Percentiles rank a stretch among this genome's conserved stretches.
These are phyloP conservation scores for Chenopodium quinoa DNA, from an alignment of 148 eudicot genomes.

Conservation along the genomic window DNA sequence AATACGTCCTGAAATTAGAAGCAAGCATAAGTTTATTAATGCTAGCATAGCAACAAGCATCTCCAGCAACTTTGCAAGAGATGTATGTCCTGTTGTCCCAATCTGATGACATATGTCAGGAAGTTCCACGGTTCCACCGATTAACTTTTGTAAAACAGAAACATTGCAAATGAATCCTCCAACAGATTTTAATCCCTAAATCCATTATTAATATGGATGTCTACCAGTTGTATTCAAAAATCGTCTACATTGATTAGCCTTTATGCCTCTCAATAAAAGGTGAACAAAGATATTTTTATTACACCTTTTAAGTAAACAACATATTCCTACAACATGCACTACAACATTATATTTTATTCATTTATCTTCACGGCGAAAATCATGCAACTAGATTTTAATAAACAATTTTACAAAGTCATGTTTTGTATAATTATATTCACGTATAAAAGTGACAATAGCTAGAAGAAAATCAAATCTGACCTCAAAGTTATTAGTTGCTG, in stretches of 20 bases:
- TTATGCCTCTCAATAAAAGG: not conserved
- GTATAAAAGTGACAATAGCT: not conserved
- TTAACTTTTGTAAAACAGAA: not conserved
- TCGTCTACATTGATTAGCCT: not conserved
- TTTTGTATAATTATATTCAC: not conserved
- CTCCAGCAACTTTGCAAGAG: not conserved
- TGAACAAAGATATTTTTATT: not conserved
- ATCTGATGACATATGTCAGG: not conserved
- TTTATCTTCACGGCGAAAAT: not conserved
- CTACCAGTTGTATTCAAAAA: not conserved
- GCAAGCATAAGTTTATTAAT: slow-evolving; percentile 13
- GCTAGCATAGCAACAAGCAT: not conserved
- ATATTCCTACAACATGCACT: not conserved
- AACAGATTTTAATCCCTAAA: not conserved
- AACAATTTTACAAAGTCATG: not conserved
- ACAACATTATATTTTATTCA: not conserved
- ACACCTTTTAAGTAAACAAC: not conserved
- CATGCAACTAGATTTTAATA: not conserved
- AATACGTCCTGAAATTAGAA: slow-evolving; percentile 54
- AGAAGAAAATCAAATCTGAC: slow-evolving; percentile 40
- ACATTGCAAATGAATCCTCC: not conserved
- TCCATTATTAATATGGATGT: no score
- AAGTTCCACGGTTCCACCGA: not conserved
- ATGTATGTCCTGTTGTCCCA: not conserved
- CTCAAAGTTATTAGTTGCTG: slow-evolving; percentile 46